A percentile compares a stretch with the other conserved stretches of the same genome.
These are phyloP conservation scores for Tremellales sp. DNA, from an alignment of 1,284 basidiomycete genomes.

Conservation along the genomic window DNA sequence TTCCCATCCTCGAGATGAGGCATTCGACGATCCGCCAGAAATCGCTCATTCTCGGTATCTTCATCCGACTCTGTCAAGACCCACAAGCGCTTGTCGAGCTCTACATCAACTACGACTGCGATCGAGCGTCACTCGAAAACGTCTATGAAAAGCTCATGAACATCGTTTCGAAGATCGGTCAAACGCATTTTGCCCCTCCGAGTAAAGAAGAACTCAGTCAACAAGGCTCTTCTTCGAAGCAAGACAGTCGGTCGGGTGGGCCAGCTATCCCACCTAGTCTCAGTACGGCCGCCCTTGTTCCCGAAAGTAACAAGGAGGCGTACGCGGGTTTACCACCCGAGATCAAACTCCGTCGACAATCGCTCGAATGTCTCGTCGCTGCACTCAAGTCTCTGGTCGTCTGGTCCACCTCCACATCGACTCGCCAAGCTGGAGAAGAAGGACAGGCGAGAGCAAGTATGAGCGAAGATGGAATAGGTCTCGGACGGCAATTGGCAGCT, in stretches of 20 bases:
- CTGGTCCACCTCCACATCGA: slow-evolving; percentile 63
- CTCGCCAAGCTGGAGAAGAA: slow-evolving; percentile 22
- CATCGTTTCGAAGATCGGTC: slow-evolving; percentile 84
- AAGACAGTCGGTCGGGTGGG: slow-evolving; percentile 43
- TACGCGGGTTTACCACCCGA: slow-evolving; percentile 70
- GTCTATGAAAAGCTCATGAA: slow-evolving; percentile 96
- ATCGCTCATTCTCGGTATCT: slow-evolving; percentile 78
- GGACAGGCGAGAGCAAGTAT: slow-evolving; percentile 22
- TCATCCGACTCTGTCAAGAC: slow-evolving; percentile 83
- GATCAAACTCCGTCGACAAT: slow-evolving; percentile 76
- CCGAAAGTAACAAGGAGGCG: slow-evolving; percentile 44
- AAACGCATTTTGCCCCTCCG: slow-evolving; percentile 60
- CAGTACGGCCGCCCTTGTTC: slow-evolving; percentile 61
- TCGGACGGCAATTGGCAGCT: slow-evolving; percentile 17
- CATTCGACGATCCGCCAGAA: slow-evolving; percentile 94
- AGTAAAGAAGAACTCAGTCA: slow-evolving; percentile 44
- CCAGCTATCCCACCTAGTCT: slow-evolving; percentile 58
- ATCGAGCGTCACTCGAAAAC: slow-evolving; percentile 84
- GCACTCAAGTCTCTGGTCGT: slow-evolving; percentile 81
- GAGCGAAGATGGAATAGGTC: slow-evolving; percentile 27
- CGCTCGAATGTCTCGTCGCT: slow-evolving; percentile 81
- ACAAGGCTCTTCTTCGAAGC: slow-evolving; percentile 31
- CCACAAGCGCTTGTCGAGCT: slow-evolving; percentile 94
- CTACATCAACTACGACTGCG: slow-evolving; percentile 97
- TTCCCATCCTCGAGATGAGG: slow-evolving; percentile 97